phyloP scores from a whole-genome alignment of 345 rosid species.

The Mangifera indica region DNA sequence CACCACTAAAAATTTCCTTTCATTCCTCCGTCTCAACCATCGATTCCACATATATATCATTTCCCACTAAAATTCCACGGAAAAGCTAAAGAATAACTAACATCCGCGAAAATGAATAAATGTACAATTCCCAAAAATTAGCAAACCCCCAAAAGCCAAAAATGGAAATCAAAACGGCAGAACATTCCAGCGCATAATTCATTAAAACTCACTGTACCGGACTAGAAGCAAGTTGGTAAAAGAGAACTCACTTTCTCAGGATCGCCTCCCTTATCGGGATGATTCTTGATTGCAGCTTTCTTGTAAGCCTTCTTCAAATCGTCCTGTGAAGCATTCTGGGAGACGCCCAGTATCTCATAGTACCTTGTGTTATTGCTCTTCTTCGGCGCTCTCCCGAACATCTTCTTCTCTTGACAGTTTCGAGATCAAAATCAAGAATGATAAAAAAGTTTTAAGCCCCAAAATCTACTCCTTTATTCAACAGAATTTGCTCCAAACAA shows the following conservation, averaged over 20 bases:
- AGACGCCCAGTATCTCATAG: conserved; percentile 82
- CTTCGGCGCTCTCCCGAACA: conserved; percentile 81
- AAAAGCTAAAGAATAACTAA: neutral
- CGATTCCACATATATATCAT: no score
- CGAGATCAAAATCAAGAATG: neutral
- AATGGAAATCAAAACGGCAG: no score
- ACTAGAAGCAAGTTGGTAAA: no score
- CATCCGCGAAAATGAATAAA: no score
- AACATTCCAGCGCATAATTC: no score
- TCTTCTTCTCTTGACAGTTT: conserved; percentile 24
- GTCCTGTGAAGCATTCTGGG: conserved; percentile 69
- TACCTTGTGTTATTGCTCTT: conserved; percentile 77
- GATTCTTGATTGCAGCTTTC: conserved; percentile 92
- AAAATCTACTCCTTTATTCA: neutral
- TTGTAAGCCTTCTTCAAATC: conserved; percentile 88
- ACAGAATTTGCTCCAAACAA: neutral
- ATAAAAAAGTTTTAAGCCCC: neutral
- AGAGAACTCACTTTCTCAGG: conserved; percentile 65
- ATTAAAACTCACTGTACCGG: no score
- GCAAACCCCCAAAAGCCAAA: no score
- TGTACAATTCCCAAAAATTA: no score
- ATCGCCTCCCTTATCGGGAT: conserved; percentile 99
- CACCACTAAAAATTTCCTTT: no score
- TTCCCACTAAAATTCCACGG: no score
- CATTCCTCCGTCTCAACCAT: no score